A percentile compares a stretch with the other conserved stretches of the same genome.
Evolutionary conservation across 2,329 filamentous ascomycete species (phyloP).

Genomic region (Clathrospora elynae): DNA sequence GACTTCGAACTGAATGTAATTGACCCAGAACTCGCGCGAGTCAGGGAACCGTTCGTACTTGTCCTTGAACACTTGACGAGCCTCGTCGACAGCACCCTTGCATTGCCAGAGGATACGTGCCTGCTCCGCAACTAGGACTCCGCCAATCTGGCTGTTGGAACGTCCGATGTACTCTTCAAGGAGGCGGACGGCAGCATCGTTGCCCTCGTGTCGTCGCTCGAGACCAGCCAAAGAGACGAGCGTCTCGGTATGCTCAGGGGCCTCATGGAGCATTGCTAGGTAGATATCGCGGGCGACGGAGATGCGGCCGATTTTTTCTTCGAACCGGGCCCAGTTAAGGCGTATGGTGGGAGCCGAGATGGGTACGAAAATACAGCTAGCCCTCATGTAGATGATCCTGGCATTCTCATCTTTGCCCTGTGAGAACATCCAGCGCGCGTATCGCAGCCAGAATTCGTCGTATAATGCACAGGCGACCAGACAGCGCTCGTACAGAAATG

Average conservation of each 20-base stretch:
- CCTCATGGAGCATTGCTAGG: slow-evolving; percentile 72
- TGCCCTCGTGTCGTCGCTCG: slow-evolving; percentile 78
- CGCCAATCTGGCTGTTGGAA: slow-evolving; percentile 79
- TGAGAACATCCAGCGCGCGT: slow-evolving; percentile 85
- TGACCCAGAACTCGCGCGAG: slow-evolving; percentile 87
- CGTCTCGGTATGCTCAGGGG: slow-evolving; percentile 84
- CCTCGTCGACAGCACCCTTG: slow-evolving; percentile 79
- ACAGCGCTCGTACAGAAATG: slow-evolving; percentile 92
- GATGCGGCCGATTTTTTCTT: slow-evolving; percentile 79
- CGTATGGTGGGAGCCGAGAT: slow-evolving; percentile 83
- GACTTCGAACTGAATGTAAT: slow-evolving; percentile 86
- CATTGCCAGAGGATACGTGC: slow-evolving; percentile 85
- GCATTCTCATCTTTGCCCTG: slow-evolving; percentile 84
- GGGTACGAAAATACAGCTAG: slow-evolving; percentile 82
- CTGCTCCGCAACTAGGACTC: slow-evolving; percentile 86
- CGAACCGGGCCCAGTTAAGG: slow-evolving; percentile 91
- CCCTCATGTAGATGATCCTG: slow-evolving; percentile 88
- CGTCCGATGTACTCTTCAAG: slow-evolving; percentile 78
- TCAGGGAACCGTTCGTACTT: slow-evolving; percentile 84
- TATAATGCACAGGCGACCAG: slow-evolving; percentile 92
- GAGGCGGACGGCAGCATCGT: slow-evolving; percentile 82
- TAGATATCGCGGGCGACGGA: slow-evolving; percentile 86
- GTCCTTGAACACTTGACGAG: slow-evolving; percentile 79
- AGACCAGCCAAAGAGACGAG: slow-evolving; percentile 88
- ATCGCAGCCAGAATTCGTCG: slow-evolving; percentile 98